A percentile compares a stretch with the other conserved stretches of the same genome.
phyloP scores from a whole-genome alignment of 129 eudicot genomes.

The Pseudognaphalium luteoalbum region DNA sequence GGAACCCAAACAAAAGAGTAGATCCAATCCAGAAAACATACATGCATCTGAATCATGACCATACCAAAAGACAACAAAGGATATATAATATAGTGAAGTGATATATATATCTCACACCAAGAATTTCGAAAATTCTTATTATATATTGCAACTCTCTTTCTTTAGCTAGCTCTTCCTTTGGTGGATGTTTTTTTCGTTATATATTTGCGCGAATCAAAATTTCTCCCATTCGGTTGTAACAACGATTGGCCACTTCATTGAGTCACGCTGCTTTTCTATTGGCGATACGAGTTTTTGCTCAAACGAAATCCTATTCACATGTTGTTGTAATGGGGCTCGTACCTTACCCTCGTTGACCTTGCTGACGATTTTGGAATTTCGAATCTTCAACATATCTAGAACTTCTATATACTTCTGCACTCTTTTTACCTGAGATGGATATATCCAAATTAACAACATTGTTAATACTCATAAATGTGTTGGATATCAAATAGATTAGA shows the following conservation, averaged over 20 bases:
- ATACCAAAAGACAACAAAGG: conserved; percentile 11
- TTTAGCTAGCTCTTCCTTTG: conserved; percentile 16
- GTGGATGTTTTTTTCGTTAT: background rate
- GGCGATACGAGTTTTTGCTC: conserved; percentile 35
- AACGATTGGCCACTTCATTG: conserved; percentile 53
- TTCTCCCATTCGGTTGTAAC: conserved; percentile 75
- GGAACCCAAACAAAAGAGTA: conserved; percentile 25
- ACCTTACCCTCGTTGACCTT: conserved; percentile 28
- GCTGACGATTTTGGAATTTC: conserved; percentile 41
- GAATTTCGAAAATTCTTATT: conserved; percentile 10
- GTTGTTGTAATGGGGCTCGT: conserved; percentile 28
- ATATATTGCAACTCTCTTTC: conserved; percentile 16
- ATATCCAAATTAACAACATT: background rate
- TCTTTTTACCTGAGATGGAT: conserved; percentile 63
- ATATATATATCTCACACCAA: conserved; percentile 4
- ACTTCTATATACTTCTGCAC: conserved; percentile 78
- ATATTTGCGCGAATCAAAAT: conserved; percentile 34
- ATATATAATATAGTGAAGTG: background rate
- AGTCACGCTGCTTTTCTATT: conserved; percentile 36
- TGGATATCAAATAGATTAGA: too few species aligned
- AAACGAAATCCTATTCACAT: conserved; percentile 27
- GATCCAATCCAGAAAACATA: background rate
- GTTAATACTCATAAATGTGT: background rate
- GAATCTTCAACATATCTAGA: conserved; percentile 67
- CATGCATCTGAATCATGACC: background rate